These are phyloP conservation scores for Seminavis robusta DNA, from an alignment of 108 stramenopile species.

Conservation along the genomic window DNA sequence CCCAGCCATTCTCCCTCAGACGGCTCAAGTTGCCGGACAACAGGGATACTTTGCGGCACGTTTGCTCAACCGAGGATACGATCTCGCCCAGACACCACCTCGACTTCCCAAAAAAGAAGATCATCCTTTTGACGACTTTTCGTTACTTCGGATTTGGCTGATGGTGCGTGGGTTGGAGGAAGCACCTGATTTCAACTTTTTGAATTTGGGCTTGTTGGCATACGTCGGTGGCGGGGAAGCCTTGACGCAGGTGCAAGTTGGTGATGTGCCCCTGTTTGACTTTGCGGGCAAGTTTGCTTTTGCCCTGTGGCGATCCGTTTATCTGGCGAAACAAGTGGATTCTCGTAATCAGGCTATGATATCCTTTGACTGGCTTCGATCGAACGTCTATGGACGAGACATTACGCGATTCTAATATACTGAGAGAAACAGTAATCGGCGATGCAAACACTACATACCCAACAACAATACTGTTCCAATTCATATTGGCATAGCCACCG, in stretches of 20 bases:
- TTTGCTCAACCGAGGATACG: conserved; percentile 61
- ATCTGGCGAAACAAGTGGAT: conserved; percentile 70
- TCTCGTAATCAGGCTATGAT: conserved; percentile 57
- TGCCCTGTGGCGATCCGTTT: conserved; percentile 67
- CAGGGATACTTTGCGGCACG: conserved; percentile 75
- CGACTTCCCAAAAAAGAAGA: conserved; percentile 17
- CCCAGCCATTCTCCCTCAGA: conserved; percentile 49
- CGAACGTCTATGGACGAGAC: conserved; percentile 56
- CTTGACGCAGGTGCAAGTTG: conserved; percentile 64
- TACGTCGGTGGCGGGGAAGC: conserved; percentile 75
- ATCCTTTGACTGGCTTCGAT: conserved; percentile 70
- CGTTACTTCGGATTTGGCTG: conserved; percentile 38
- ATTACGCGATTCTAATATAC: conserved; percentile 58
- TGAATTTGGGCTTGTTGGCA: conserved; percentile 74
- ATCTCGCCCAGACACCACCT: conserved; percentile 42
- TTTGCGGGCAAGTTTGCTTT: conserved; percentile 48
- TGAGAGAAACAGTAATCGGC: too few species aligned
- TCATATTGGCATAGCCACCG: too few species aligned
- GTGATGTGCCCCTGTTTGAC: conserved; percentile 45
- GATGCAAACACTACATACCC: too few species aligned
- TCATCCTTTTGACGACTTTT: conserved; percentile 32
- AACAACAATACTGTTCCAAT: too few species aligned
- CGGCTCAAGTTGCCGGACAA: conserved; percentile 84
- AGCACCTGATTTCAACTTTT: conserved; percentile 58
- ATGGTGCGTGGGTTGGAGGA: conserved; percentile 43